These are phyloP conservation scores for Syncephalastrum sp. DNA, from an alignment of 371 early-diverging fungal species.

Conservation along the genomic window DNA sequence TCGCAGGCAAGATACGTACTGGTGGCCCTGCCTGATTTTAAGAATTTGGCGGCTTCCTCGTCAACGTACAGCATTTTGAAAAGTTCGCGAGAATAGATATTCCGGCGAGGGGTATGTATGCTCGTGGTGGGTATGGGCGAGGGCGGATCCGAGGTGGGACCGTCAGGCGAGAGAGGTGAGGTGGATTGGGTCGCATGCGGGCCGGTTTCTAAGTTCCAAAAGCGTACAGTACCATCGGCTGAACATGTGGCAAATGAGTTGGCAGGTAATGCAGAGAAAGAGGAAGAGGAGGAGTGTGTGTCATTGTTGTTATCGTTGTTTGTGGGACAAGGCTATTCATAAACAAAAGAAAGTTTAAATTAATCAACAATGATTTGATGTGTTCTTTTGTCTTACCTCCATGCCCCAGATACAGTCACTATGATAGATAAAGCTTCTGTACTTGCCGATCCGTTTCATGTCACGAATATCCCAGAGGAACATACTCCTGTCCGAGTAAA, in stretches of 20 bases:
- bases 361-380: constrained; percentile 3
- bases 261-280: constrained; percentile 43
- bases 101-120: constrained; percentile 31
- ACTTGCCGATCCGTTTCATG: constrained; percentile 59
- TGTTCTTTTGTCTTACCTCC: constrained; percentile 52
- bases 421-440: constrained; percentile 70
- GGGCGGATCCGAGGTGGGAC: constrained; percentile 9
- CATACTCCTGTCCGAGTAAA: constrained; percentile 75
- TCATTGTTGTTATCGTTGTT: constrained; percentile 7
- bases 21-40: constrained; percentile 31
- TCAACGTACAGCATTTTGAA: constrained; percentile 62
- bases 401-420: constrained; percentile 86
- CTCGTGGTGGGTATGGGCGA: constrained; percentile 34
- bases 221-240: constrained; percentile 77
- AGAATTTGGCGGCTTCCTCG: constrained; percentile 42
- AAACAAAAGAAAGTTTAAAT: background rate
- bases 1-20: constrained; percentile 19
- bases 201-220: constrained; percentile 70
- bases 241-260: constrained; percentile 78
- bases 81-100: constrained; percentile 61
- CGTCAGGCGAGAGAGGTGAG: constrained; percentile 8
- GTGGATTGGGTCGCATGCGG: constrained; percentile 23
- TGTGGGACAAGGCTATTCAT: constrained; percentile 27
- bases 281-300: constrained; percentile 1
- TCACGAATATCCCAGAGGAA: constrained; percentile 79